These are phyloP conservation scores for Solanum aculeatissimum DNA, from an alignment of 305 asterid genomes.

Conservation along the genomic window DNA sequence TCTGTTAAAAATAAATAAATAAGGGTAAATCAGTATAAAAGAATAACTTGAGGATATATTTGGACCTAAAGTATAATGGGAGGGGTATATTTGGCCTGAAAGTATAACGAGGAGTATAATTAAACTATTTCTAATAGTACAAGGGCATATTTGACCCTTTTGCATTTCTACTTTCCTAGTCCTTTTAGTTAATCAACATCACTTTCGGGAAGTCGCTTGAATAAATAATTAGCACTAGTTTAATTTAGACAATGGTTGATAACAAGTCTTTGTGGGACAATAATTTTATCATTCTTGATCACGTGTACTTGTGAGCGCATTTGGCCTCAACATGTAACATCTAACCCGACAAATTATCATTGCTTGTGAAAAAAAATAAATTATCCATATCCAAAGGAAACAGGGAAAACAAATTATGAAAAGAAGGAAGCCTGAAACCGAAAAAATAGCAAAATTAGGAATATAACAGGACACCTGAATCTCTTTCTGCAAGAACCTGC, in stretches of 20 bases:
- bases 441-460: not conserved
- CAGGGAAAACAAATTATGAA: not conserved
- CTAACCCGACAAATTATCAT: not conserved
- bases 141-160: too few species aligned
- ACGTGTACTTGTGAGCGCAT: not conserved
- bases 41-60: too few species aligned
- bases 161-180: not conserved
- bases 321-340: not conserved
- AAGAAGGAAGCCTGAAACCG: not conserved
- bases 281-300: not conserved
- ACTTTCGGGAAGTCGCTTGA: not conserved
- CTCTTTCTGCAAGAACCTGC: constrained; percentile 83
- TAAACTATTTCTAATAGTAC: too few species aligned
- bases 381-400: not conserved
- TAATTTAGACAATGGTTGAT: not conserved
- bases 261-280: not conserved
- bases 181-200: not conserved
- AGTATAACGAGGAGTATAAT: too few species aligned
- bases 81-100: too few species aligned
- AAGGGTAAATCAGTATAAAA: too few species aligned
- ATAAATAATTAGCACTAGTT: not conserved
- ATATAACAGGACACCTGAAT: constrained; percentile 57
- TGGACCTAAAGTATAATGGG: too few species aligned
- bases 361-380: not conserved
- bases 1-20: too few species aligned